phyloP scores from a whole-genome alignment of 495 filamentous ascomycete species.

The Tuber calosporum region DNA sequence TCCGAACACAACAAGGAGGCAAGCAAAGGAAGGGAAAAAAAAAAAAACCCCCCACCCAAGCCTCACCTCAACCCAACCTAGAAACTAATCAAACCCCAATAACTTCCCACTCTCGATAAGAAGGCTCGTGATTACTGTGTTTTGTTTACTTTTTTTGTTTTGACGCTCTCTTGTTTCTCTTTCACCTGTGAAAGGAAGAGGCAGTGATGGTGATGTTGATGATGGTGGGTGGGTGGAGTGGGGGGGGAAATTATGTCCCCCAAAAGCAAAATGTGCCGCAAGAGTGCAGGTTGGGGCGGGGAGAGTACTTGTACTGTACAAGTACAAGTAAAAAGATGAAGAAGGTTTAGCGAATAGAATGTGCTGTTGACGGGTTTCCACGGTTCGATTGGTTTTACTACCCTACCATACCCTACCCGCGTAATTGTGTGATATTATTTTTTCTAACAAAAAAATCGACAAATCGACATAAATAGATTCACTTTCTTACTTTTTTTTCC shows the following conservation, averaged over 20 bases:
- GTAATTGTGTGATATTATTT: too few species aligned
- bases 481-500: not conserved
- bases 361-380: too few species aligned
- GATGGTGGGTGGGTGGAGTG: not conserved
- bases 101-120: slow-evolving; percentile 1
- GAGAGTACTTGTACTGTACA: too few species aligned
- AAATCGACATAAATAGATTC: not conserved
- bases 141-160: slow-evolving; percentile 3
- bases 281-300: slow-evolving; percentile 1
- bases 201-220: not conserved
- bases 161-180: not conserved
- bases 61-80: not conserved
- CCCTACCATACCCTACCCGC: too few species aligned
- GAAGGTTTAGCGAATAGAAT: not conserved
- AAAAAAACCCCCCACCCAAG: not conserved
- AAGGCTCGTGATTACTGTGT: slow-evolving; percentile 3
- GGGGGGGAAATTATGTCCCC: not conserved
- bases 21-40: not conserved
- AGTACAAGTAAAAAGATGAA: too few species aligned
- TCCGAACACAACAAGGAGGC: too few species aligned
- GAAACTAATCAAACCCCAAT: slow-evolving; percentile 4
- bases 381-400: slow-evolving; percentile 1
- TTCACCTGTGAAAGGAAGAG: not conserved
- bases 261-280: slow-evolving; percentile 6
- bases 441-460: not conserved